phyloP scores from a whole-genome alignment of 2,329 filamentous ascomycete genomes.

The Diaporthe citriasiana region DNA sequence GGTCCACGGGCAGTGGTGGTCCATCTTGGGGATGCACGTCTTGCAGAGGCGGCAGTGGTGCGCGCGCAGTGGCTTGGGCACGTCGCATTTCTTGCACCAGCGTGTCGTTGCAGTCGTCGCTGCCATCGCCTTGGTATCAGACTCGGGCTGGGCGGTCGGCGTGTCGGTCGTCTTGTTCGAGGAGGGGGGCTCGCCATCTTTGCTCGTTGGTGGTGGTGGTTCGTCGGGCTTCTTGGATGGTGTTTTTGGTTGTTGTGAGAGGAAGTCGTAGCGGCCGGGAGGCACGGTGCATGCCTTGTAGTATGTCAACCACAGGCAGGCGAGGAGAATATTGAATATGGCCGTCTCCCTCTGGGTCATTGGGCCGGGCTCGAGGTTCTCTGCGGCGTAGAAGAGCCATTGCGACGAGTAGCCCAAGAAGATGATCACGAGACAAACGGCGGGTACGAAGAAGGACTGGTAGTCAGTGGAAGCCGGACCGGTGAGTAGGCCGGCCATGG shows the following conservation, averaged over 20 bases:
- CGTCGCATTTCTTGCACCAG: conserved; percentile 84
- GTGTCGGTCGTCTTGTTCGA: neutral
- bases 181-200: neutral
- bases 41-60: conserved; percentile 86
- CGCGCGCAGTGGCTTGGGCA: conserved; percentile 80
- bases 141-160: conserved; percentile 17
- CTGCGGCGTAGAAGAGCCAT: conserved; percentile 74
- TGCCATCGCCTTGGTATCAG: conserved; percentile 47
- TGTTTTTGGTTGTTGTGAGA: conserved; percentile 43
- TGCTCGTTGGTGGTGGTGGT: neutral
- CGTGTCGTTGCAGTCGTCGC: conserved; percentile 48
- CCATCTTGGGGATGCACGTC: conserved; percentile 84
- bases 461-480: conserved; percentile 59
- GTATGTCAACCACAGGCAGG: conserved; percentile 78
- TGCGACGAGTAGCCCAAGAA: conserved; percentile 83
- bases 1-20: conserved; percentile 91
- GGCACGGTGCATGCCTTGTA: conserved; percentile 70
- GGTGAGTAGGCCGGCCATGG: conserved; percentile 46
- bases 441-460: conserved; percentile 75
- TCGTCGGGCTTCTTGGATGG: conserved; percentile 37
- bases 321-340: conserved; percentile 76
- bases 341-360: conserved; percentile 69
- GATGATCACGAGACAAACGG: conserved; percentile 74
- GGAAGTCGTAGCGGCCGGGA: conserved; percentile 68
- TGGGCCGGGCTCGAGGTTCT: conserved; percentile 71